Evolutionary conservation across 2,329 filamentous ascomycete species (phyloP), one percentile per base, ranked within the genome.

Genomic region (Scedosporium apiospermum): DNA sequence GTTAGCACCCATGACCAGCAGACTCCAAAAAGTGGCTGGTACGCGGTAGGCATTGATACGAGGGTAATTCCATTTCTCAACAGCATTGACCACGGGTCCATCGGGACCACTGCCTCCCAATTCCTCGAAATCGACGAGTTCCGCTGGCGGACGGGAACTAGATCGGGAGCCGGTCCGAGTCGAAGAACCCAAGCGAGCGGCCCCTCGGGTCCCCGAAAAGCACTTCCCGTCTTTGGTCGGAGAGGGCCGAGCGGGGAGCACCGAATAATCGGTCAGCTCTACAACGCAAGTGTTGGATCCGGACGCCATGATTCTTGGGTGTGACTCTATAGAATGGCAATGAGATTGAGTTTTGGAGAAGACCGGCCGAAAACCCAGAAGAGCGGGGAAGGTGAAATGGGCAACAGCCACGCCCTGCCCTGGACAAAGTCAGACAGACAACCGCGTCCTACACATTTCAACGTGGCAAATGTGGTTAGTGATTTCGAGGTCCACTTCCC

Each of bases 1-100:
- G 67, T 88, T 88, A 75, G 87, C 81, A 6, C 88, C 88, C 77
- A 88, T 83, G 38, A 89, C 76, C 21, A 86, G 74, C 66, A 90
- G 85, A 4, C 81, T 80, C 72, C 82, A 84, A 67, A 87, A 84
- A 3, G 84, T 81, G 0, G 83, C 78, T 42, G 82, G 72, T 57
- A 84, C 83, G 46, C 86, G 81, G 67, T 76, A 85, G 4, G 82
- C 73, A 69, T 88, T 90, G 51, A 77, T 76, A 7, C 74, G 71
- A 0, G 87, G 81, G n/a, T 75, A 73, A 68, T 89, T 89, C 88
- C 88, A 91, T 71, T 71, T 75, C 68, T 88, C 82, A 16, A 76
- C 34, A 18, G 14, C 60, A 10, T 44, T 53, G 10, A 34, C 51
- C 10, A 34, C 51, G 2, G 30, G 26, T 6, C 49, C 51, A 27